Base-by-base conservation (phyloP, 148 eudicot genomes). In the Chenopodium quinoa region DNA sequence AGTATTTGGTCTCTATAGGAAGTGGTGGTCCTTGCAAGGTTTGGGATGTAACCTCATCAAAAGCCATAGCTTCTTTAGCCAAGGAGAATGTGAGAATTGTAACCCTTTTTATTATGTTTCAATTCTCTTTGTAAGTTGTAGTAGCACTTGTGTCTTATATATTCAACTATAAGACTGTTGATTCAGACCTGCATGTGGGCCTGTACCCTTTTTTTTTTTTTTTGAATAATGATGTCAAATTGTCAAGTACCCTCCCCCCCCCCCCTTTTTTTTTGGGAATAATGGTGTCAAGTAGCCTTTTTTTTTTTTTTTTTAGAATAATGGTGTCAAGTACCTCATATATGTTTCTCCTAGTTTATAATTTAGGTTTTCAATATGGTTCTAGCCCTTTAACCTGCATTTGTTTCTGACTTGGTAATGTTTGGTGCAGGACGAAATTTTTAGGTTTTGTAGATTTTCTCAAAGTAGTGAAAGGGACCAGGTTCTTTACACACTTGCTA, bases 11-110 rank as follows among this genome's bases (percentile, higher is more conserved):
- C 34, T 90, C 94, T 87, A 82, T 92, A 64, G 98, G 98, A 87
- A 85, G 91, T 82, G 90, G 92, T 82, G 93, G 97, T 80, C 94
- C 95, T 81, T 92, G 92, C 86, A 92, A 91, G 85, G 89, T 96
- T 70, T 96, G 99, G 99, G 91, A 96, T 86, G 88, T 96, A 31
- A 63, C 90, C 68, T 82, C 90, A 63, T 84, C 94, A 77, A 81
- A 81, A 48, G 78, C 78, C 32, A 85, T 89, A 78, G 94, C 95
- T 81, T 82, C 94, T 75, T 85, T 94, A 71, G 83, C 87, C 2
- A 91, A 87, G 86, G 90, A 89, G 83, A 94, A 89, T 83, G 99
- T 96, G 80, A 89, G 93, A 76, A 73, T 66, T 64, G 9, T 46
- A 50, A 56, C 44, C 37, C 73, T 66, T 20, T 20, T 52, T n/a